Percentiles rank a stretch among this genome's conserved stretches.
phyloP scores from a whole-genome alignment of 345 rosid species.

The Citrus medica region DNA sequence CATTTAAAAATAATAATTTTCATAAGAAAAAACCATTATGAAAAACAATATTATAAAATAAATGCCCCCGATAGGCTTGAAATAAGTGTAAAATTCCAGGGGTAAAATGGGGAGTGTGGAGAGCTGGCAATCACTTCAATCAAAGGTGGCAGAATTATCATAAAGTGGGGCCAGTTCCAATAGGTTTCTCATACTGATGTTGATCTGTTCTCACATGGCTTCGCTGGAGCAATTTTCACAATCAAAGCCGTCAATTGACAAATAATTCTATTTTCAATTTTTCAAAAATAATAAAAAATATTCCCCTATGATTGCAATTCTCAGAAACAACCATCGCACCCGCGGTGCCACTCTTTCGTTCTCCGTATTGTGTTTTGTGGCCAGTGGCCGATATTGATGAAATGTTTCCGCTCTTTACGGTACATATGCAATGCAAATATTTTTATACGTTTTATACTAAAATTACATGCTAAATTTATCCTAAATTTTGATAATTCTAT shows the following conservation, averaged over 20 bases:
- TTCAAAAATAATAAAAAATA: too few relatives aligned
- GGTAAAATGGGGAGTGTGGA: conserved; percentile 21
- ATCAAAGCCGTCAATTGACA: conserved; percentile 19
- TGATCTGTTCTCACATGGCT: conserved; percentile 33
- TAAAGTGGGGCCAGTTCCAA: background rate
- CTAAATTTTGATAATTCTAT: too few relatives aligned
- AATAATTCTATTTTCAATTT: background rate
- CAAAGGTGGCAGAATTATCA: conserved; percentile 17
- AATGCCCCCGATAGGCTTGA: too few relatives aligned
- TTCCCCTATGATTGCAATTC: background rate
- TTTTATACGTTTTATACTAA: too few relatives aligned
- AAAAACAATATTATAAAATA: background rate
- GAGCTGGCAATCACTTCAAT: conserved; percentile 35
- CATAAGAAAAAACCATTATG: too few relatives aligned
- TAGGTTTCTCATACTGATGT: background rate
- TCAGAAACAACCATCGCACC: background rate
- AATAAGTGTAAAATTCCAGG: background rate
- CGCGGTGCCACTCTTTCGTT: too few relatives aligned
- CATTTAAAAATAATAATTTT: too few relatives aligned
- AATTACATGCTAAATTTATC: background rate
- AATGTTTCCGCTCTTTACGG: background rate
- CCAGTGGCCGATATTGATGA: background rate
- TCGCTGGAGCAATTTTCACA: conserved; percentile 29
- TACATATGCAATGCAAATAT: too few relatives aligned
- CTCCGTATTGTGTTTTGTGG: background rate